A percentile compares a stretch with the other conserved stretches of the same genome.
Conservation (phyloP, 495 filamentous ascomycete genomes). For the Achaetomiella virescens region DNA sequence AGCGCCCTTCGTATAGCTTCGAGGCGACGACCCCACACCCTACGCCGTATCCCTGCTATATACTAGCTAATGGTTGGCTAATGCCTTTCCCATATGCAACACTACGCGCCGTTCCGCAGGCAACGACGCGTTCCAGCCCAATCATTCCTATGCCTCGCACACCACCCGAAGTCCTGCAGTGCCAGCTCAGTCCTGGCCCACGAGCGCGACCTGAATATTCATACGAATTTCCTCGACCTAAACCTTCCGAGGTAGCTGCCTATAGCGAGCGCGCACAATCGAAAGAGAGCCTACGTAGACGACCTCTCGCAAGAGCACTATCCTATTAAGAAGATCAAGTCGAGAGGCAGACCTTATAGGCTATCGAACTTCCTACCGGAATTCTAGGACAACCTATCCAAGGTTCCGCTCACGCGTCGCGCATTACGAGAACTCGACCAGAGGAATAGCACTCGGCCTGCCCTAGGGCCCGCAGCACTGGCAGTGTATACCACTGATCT, state of each 20-base stretch:
- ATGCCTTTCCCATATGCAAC: neutral
- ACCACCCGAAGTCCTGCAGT: slow-evolving; percentile 1
- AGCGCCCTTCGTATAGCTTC: neutral
- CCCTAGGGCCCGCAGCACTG: slow-evolving; percentile 6
- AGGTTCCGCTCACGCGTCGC: slow-evolving; percentile 26
- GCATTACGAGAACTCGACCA: slow-evolving; percentile 34
- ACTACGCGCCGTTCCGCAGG: neutral
- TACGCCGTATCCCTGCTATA: neutral
- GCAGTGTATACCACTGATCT: slow-evolving; percentile 12
- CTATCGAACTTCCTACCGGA: slow-evolving; percentile 22
- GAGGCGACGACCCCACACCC: neutral
- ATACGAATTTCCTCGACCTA: neutral
- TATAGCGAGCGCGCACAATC: slow-evolving; percentile 14
- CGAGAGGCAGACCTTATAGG: slow-evolving; percentile 1
- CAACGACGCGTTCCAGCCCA: slow-evolving; percentile 3
- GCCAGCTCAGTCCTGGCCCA: slow-evolving; percentile 3
- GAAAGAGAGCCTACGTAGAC: slow-evolving; percentile 13
- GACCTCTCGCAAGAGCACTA: slow-evolving; percentile 11
- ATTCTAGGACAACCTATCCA: slow-evolving; percentile 33
- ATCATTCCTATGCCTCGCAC: slow-evolving; percentile 2
- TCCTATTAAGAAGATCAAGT: slow-evolving; percentile 19
- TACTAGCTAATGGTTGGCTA: slow-evolving; percentile 2
- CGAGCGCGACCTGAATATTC: slow-evolving; percentile 3
- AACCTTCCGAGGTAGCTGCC: slow-evolving; percentile 1
- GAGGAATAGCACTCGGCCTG: slow-evolving; percentile 18